Percentiles rank a stretch among this genome's conserved stretches.
Evolutionary conservation across 352 stramenopile species (phyloP).

Genomic region (Salisapilia sapeloensis): DNA sequence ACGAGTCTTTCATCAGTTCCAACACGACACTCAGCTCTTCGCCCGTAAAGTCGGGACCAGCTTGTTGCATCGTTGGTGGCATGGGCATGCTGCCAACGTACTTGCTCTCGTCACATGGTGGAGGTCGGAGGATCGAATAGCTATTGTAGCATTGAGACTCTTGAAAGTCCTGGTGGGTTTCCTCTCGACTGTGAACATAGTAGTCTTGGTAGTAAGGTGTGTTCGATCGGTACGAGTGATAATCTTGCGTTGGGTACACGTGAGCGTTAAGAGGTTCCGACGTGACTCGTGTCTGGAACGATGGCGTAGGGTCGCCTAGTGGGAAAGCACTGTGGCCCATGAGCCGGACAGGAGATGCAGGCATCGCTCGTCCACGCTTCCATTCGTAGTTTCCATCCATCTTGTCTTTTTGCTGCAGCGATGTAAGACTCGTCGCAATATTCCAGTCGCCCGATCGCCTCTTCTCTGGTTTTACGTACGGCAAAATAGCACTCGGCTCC

Average conservation of each 20-base stretch:
- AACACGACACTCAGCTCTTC: constrained; percentile 64
- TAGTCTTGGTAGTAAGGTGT: constrained; percentile 6
- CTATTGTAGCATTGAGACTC: constrained; percentile 10
- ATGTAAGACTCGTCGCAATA: constrained; percentile 1
- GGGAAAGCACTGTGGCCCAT: too few species aligned
- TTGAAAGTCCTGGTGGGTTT: constrained; percentile 5
- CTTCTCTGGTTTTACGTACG: constrained; percentile 1
- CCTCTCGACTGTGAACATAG: constrained; percentile 15
- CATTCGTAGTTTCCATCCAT: constrained; percentile 1
- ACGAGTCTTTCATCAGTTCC: constrained; percentile 72
- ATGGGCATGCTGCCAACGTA: constrained; percentile 34
- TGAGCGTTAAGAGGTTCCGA: constrained; percentile 10
- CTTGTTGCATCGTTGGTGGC: constrained; percentile 43
- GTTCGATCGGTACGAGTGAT: too few species aligned
- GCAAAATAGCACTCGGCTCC: constrained; percentile 5
- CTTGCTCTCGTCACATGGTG: constrained; percentile 17
- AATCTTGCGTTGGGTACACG: constrained; percentile 8
- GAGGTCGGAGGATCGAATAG: constrained; percentile 42
- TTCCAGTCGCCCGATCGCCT: background rate
- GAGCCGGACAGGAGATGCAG: too few species aligned
- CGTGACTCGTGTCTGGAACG: too few species aligned
- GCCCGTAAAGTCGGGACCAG: constrained; percentile 49
- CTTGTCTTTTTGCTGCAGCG: constrained; percentile 4
- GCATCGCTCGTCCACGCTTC: constrained; percentile 2
- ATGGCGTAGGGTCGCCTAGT: constrained; percentile 3